Evolutionary conservation across 2,329 filamentous ascomycete genomes (phyloP), one percentile per base, ranked within the genome.

Genomic region (Colletotrichum viniferum): DNA sequence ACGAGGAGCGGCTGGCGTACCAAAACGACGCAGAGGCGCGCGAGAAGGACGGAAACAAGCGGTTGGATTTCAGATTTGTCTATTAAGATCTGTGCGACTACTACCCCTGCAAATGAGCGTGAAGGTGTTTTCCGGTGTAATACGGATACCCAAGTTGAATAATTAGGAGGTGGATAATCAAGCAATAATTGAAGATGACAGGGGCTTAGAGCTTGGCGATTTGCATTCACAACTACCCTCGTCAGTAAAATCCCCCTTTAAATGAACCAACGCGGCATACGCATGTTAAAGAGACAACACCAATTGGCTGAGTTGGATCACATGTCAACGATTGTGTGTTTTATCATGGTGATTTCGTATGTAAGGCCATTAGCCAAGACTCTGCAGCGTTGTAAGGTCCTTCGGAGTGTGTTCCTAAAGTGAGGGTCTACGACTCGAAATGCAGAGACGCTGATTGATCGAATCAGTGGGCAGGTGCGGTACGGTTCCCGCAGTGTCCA

Each of bases 21-120:
- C 73, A 75, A 63, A 67, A 81, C 3, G 89, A 89, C 76, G 79
- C 87, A n/a, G 83, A 79, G 26, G 87, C 84, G 1, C 88, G 87
- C 0, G 84, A 81, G 8, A 85, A 88, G 74, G 79, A 86, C 69
- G 86, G 87, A n/a, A 88, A 87, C 67, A 88, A 86, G 80, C 85
- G 84, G 84, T 81, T 77, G 48, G 73, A 77, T 48, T 77, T 77
- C 38, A 71, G 76, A 24, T 77, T 77, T 60, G 76, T 74, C 14
- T 73, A 76, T 16, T 77, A 61, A 43, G 61, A 43, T 63, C 16
- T 34, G 9, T n/a, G 34, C 21, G 16, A 63, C 3, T 43, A 28
- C 13, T 16, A 12, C 28, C 21, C 14, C 68, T 56, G 68, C 68
- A 24, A 62, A 52, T n/a, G 43, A 52, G 43, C 21, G 16, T 24